These are phyloP conservation scores for Mycena citricolor DNA, from an alignment of 1,284 basidiomycete genomes.

Conservation along the genomic window DNA sequence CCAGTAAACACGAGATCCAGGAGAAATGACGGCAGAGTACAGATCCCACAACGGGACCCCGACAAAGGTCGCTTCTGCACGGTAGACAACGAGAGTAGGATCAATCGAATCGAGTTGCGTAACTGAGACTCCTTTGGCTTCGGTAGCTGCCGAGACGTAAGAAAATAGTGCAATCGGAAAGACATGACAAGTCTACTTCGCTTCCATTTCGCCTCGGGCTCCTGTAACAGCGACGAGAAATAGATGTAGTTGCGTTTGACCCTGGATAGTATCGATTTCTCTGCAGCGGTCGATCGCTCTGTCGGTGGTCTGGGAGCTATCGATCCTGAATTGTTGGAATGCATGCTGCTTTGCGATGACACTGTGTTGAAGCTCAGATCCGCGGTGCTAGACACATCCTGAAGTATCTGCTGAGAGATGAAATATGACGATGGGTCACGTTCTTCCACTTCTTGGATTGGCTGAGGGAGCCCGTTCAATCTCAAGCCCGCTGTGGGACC, in stretches of 20 bases:
- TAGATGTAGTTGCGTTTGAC: conserved; percentile 96
- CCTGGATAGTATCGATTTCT: conserved; percentile 79
- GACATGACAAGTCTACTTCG: conserved; percentile 52
- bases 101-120: conserved; percentile 98
- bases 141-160: conserved; percentile 58
- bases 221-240: conserved; percentile 95
- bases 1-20: conserved; percentile 84
- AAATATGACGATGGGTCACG: conserved; percentile 60
- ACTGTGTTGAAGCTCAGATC: conserved; percentile 65
- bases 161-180: conserved; percentile 9
- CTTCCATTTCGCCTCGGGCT: conserved; percentile 98
- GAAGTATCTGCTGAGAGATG: conserved; percentile 57
- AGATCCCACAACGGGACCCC: conserved; percentile 96
- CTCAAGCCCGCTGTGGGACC: conserved; percentile 73
- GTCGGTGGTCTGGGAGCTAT: conserved; percentile 40
- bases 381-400: conserved; percentile 68
- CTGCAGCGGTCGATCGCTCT: conserved; percentile 62
- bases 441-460: conserved; percentile 63
- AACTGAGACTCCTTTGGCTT: conserved; percentile 86
- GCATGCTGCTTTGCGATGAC: conserved; percentile 46
- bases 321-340: conserved; percentile 34
- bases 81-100: conserved; percentile 93
- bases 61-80: conserved; percentile 97
- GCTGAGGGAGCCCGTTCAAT: conserved; percentile 80
- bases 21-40: conserved; percentile 84